Evolutionary conservation across 352 stramenopile genomes (phyloP), one percentile per base, ranked within the genome.

Genomic region (Thalassiosira exigua): DNA sequence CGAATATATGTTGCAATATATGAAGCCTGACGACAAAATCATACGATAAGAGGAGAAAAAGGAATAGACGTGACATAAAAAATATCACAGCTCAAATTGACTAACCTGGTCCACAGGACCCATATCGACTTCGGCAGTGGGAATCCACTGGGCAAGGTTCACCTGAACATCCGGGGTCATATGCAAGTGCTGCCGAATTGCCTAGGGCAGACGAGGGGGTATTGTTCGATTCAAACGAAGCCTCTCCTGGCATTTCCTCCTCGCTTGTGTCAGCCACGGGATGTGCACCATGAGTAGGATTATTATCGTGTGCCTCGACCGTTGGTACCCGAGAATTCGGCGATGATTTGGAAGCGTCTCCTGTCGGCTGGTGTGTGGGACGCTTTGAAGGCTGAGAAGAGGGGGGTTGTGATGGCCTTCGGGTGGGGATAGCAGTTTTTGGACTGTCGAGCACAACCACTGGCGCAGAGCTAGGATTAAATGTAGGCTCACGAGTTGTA

Each of bases 101-200:
- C n/a, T n/a, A 85, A 14, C 78, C 78, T 50, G 78, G 78, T 0
- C 78, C 78, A 61, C 78, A 85, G 14, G 60, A 69, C 19, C 78
- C 78, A 69, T 85, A 85, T 46, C 78, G 51, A 32, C 36, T 64
- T n/a, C 78, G 66, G 54, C 78, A 85, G n/a, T 85, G 71, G 9
- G 60, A 69, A 44, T 42, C 33, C 33, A 85, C 70, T 17, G 78
- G 78, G 26, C 78, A 85, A 36, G 70, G 69, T 32, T 85, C 78
- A 29, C 64, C 78, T 39, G 71, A 65, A 44, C 78, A 85, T 27
- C 57, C 51, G 21, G 50, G 57, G 12, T 85, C 77, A 52, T 72
- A 64, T n/a, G 3, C 62, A 56, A 39, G 11, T 17, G 39, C 58
- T 33, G n/a, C 29, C 14, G 19, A 30, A 53, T 39, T 68, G 27